Base-by-base conservation (phyloP, 2,329 filamentous ascomycete species). In the Furcasterigmium furcatum region DNA sequence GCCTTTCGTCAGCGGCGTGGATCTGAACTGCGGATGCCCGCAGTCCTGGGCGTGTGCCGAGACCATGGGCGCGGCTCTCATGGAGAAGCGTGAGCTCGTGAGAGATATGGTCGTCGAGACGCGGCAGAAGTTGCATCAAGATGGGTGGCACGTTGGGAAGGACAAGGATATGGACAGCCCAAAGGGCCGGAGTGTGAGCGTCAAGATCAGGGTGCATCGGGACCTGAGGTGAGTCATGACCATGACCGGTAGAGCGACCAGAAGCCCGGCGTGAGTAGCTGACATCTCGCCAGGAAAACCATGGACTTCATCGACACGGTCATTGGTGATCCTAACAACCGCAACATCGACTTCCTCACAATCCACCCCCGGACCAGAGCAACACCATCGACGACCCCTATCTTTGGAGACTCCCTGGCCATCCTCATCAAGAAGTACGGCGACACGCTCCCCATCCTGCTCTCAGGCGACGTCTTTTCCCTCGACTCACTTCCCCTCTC, bases 1-100 rank as follows among this genome's bases (percentile, higher is more conserved):
- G 0, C 83, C 84, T 2, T 80, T 70, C 58, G 77, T 80, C 43
- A 76, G 76, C 55, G 85, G 85, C 51, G 75, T 88, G 4, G 82
- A 88, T 55, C 70, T 88, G 34, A 88, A 88, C 66, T 88, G 85
- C 61, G 85, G 85, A 10, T 88, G 85, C 56, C 85, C 85, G 8
- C 85, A 88, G 63, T 79, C 78, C 6, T 88, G 85, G 85, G 84
- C 85, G 0, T 85, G 85, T 55, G 78, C 82, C 35, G 81, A 84
- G 60, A 79, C 72, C 1, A 71, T 88, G 4, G 85, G 85, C 5
- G 85, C 84, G 5, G 81, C 81, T n/a, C 67, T 88, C 27, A 87
- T 88, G 83, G 73, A 80, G 38, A 68, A 73, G 41, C 76, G 82
- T 9, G 79, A 82, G 52, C 69, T 85, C 4, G 84, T 88, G n/a